Evolutionary conservation across 1,284 basidiomycete genomes (phyloP).

Genomic region (Ceratorhiza oryzae-sativae): DNA sequence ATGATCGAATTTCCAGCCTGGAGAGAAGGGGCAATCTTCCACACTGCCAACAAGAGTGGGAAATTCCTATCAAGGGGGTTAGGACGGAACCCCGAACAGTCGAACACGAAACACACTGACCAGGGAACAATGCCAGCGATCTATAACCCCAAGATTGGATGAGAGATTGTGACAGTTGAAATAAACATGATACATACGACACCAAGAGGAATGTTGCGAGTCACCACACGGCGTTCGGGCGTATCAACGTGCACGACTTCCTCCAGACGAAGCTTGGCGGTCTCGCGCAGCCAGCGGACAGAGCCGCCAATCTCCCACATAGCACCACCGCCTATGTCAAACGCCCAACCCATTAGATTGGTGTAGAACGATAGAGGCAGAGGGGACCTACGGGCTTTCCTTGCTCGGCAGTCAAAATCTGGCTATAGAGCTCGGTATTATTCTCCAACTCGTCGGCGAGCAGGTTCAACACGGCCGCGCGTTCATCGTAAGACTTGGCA

Average conservation of each 20-base stretch:
- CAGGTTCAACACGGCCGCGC: conserved; percentile 17
- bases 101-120: neutral
- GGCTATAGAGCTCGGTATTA: conserved; percentile 15
- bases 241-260: conserved; percentile 37
- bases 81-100: too few species aligned
- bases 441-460: conserved; percentile 35
- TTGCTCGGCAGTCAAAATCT: conserved; percentile 35
- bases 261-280: conserved; percentile 18
- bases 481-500: conserved; percentile 37
- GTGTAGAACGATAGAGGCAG: neutral
- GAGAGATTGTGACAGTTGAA: too few species aligned
- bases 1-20: conserved; percentile 32
- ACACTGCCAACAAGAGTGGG: conserved; percentile 17
- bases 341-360: neutral
- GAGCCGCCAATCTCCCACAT: conserved; percentile 32
- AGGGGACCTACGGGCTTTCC: conserved; percentile 25
- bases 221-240: conserved; percentile 36
- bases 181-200: conserved; percentile 30
- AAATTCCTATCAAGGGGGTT: conserved; percentile 25
- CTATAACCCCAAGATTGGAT: too few species aligned
- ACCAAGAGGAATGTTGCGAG: conserved; percentile 35
- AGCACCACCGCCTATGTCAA: conserved; percentile 13
- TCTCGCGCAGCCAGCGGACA: conserved; percentile 30
- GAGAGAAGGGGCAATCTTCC: conserved; percentile 34
- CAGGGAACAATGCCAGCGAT: conserved; percentile 19